These are phyloP conservation scores for Fusarium verticillioides DNA, from an alignment of 2,329 filamentous ascomycete genomes.

Conservation along the genomic window DNA sequence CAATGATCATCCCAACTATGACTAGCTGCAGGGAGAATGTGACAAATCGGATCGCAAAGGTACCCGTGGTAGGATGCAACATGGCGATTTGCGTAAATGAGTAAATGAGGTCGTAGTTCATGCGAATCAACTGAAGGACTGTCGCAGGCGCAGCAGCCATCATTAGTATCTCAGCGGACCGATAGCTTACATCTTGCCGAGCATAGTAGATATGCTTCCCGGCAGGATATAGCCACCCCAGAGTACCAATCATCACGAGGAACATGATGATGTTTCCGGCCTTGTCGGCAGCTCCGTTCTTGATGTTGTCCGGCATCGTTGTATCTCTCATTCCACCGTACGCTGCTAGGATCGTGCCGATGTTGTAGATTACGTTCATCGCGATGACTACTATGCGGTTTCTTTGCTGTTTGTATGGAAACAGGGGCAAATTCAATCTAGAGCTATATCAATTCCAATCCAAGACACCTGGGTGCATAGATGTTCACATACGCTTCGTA, in stretches of 20 bases:
- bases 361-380: background rate
- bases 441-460: no score
- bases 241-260: background rate
- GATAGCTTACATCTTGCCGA: background rate
- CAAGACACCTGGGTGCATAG: no score
- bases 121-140: background rate
- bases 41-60: background rate
- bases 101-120: background rate
- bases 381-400: background rate
- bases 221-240: background rate
- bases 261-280: background rate
- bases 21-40: background rate
- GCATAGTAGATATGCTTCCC: background rate
- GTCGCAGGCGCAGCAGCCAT: background rate
- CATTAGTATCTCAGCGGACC: background rate
- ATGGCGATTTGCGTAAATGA: background rate
- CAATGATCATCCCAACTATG: background rate
- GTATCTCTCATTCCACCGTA: background rate
- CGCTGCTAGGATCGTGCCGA: background rate
- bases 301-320: background rate
- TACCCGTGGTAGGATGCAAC: background rate
- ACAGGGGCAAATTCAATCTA: background rate
- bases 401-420: background rate
- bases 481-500: background rate
- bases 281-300: background rate